Conservation (phyloP, 305 asterid genomes). For the Fraxinus albicans region DNA sequence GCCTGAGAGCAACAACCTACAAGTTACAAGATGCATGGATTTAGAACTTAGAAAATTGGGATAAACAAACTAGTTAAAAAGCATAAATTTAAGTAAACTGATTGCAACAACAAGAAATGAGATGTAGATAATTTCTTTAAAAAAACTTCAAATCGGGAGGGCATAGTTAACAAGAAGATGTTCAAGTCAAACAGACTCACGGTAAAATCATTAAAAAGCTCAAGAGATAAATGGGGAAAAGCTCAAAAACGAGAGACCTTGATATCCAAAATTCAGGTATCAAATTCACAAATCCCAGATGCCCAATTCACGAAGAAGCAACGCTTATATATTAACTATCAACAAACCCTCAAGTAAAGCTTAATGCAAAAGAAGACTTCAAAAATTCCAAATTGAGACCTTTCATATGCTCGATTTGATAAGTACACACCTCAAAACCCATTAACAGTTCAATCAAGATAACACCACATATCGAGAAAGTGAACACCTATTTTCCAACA, state of each 20-base stretch:
- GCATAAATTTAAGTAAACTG: not conserved
- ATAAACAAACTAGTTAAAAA: not conserved
- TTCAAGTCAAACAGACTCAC: not conserved
- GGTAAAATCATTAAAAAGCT: not conserved
- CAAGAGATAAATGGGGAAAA: not conserved
- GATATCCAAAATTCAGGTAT: not conserved
- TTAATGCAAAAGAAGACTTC: not conserved
- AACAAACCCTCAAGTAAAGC: not conserved
- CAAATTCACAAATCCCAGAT: not conserved
- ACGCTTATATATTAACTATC: not conserved
- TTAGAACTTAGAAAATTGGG: not conserved
- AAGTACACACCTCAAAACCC: not conserved
- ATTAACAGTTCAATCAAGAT: slow-evolving; percentile 17
- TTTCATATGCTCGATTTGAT: not conserved
- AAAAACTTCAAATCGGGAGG: not conserved
- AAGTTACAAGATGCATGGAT: not conserved
- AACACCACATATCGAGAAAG: not conserved
- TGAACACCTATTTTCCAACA: slow-evolving; percentile 21
- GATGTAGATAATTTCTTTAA: not conserved
- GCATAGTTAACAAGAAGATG: not conserved
- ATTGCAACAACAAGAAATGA: not conserved
- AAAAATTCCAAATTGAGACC: not conserved
- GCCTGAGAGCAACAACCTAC: not conserved
- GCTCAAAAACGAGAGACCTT: not conserved
- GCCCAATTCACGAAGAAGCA: not conserved